Evolutionary conservation across 2,329 filamentous ascomycete species (phyloP).

Genomic region (Colletotrichum limetticola): DNA sequence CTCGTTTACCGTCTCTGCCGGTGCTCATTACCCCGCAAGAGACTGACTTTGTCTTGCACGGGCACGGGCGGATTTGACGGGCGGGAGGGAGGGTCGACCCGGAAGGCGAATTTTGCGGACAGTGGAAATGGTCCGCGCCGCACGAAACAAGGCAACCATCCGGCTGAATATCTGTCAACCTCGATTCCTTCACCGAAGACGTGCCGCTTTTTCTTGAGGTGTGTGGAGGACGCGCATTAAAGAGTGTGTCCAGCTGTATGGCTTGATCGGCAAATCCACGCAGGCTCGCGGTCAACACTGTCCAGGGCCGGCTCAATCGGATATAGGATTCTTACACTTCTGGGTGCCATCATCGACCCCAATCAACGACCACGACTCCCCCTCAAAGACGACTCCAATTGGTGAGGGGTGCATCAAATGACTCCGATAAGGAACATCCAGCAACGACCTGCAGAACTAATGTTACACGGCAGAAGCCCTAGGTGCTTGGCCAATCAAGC

Average conservation of each 20-base stretch:
- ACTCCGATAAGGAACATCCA: conserved; percentile 1
- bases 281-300: conserved; percentile 11
- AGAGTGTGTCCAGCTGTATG: conserved; percentile 10
- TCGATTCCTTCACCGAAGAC: conserved; percentile 15
- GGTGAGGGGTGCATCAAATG: conserved; percentile 1
- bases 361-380: neutral
- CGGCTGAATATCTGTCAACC: neutral
- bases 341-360: neutral
- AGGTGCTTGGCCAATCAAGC: neutral
- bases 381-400: neutral
- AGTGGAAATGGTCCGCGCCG: conserved; percentile 11
- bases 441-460: neutral
- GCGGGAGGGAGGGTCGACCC: conserved; percentile 21
- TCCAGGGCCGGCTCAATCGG: conserved; percentile 1
- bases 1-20: neutral
- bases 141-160: conserved; percentile 17
- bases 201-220: conserved; percentile 17
- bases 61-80: conserved; percentile 7
- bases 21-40: conserved; percentile 1
- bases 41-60: neutral
- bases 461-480: neutral
- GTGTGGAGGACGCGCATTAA: neutral
- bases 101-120: neutral
- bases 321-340: conserved; percentile 7
- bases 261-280: conserved; percentile 12